Evolutionary conservation across 805 yeast genomes (phyloP), one percentile per base, ranked within the genome.

Genomic region (Yarrowia sp.): DNA sequence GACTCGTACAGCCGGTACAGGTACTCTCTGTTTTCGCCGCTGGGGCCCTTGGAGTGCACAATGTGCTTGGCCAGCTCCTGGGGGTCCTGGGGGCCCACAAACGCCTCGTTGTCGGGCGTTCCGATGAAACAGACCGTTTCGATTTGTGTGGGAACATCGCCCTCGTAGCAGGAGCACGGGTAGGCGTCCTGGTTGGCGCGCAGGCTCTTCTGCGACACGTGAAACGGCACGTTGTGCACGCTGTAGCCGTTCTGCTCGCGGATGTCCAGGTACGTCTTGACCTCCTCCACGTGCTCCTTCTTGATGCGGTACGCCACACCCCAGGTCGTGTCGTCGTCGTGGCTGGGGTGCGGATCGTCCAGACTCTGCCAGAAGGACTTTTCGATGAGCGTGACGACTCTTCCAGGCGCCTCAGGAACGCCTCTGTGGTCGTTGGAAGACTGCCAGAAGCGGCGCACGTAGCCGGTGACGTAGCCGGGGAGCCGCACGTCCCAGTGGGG

Each of bases 161-260:
- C 16, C 10, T 29, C 31, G n/a, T 33, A 22, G 21, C 32, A 19
- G 19, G 42, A 39, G 32, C 62, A 25, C 31, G 53, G 67, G 32
- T 18, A 24, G 16, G 29, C 59, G 18, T 29, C 39, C 31, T 38
- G 9, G 47, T 62, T 39, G 2, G 59, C 51, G 8, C 46, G 55
- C 31, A 60, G 35, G 19, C 51, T 67, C 14, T 68, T 66, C 29
- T 42, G 53, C 14, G 77, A 74, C 10, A 88, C 76, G 65, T 80
- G 79, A 69, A 90, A 89, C 5, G 83, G 83, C 3, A 90, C 85
- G 21, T 78, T 73, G 65, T 88, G 90, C 1, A 83, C 76, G 0
- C 90, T 78, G 72, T 92, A 92, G 0, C 97, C 98, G 69, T 90
- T 91, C 71, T 90, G 91, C 68, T 92, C 98, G 62, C 98, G 78